phyloP scores from a whole-genome alignment of 2,329 filamentous ascomycete genomes.

The Aspergillus costaricaensis region DNA sequence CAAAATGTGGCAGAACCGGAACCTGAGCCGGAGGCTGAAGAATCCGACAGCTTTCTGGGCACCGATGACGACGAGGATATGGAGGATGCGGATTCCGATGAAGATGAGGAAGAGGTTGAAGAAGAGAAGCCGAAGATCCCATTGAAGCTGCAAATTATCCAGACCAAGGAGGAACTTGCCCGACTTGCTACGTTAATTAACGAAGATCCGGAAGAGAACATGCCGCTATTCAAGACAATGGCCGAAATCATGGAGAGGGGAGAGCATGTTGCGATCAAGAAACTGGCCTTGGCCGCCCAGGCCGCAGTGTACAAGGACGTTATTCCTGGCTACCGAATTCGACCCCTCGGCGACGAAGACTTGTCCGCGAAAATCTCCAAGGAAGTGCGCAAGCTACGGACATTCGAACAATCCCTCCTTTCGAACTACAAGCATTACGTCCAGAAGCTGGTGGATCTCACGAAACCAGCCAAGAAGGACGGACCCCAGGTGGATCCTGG shows the following conservation, averaged over 20 bases:
- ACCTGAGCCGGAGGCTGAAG: slow-evolving; percentile 47
- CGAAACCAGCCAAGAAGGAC: slow-evolving; percentile 56
- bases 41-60: slow-evolving; percentile 65
- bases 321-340: slow-evolving; percentile 94
- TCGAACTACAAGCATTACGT: slow-evolving; percentile 83
- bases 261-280: slow-evolving; percentile 71
- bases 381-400: slow-evolving; percentile 78
- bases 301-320: slow-evolving; percentile 91
- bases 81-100: slow-evolving; percentile 45
- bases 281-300: slow-evolving; percentile 83
- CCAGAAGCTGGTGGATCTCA: slow-evolving; percentile 69
- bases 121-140: slow-evolving; percentile 65
- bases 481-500: slow-evolving; percentile 36
- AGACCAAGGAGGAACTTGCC: slow-evolving; percentile 90
- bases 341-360: slow-evolving; percentile 73
- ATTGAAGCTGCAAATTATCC: slow-evolving; percentile 74
- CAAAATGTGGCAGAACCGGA: slow-evolving; percentile 58
- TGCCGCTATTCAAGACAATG: slow-evolving; percentile 74
- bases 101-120: slow-evolving; percentile 51
- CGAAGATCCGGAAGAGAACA: slow-evolving; percentile 90
- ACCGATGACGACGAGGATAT: slow-evolving; percentile 57
- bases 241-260: slow-evolving; percentile 68
- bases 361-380: slow-evolving; percentile 82
- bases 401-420: slow-evolving; percentile 86
- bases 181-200: slow-evolving; percentile 78